Percentiles rank a stretch among this genome's conserved stretches.
These are phyloP conservation scores for Hygrophorus pudorinus DNA, from an alignment of 768 basidiomycete genomes.

Conservation along the genomic window DNA sequence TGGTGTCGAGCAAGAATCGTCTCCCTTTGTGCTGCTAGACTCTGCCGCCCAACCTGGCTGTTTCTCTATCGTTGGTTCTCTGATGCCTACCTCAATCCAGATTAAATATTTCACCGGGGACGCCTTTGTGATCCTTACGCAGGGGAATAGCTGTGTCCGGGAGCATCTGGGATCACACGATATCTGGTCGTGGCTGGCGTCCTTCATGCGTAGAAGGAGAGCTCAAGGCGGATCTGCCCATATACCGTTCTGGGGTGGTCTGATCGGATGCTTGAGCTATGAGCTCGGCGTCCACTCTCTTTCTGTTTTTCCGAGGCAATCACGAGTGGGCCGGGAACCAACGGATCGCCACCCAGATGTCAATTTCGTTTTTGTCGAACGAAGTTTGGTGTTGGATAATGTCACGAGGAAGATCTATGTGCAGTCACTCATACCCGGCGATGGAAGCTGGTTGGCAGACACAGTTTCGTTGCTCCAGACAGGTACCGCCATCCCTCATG, in stretches of 20 bases:
- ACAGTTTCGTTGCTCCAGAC: conserved; percentile 24
- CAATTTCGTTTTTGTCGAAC: conserved; percentile 68
- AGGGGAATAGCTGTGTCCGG: conserved; percentile 21
- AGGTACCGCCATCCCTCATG: conserved; percentile 2
- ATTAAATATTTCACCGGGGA: conserved; percentile 52
- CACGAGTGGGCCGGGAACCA: conserved; percentile 7
- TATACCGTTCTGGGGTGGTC: conserved; percentile 77
- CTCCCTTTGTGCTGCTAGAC: conserved; percentile 65
- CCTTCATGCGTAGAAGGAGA: conserved; percentile 51
- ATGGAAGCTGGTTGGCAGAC: conserved; percentile 49
- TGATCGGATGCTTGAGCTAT: conserved; percentile 71
- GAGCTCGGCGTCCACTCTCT: conserved; percentile 62
- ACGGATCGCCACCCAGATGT: conserved; percentile 51
- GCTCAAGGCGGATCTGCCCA: conserved; percentile 38
- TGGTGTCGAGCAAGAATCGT: conserved; percentile 44
- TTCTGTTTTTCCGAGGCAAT: conserved; percentile 28
- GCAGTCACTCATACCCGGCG: conserved; percentile 54
- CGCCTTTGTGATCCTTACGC: conserved; percentile 32
- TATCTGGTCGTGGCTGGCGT: conserved; percentile 67
- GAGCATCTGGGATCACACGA: conserved; percentile 40
- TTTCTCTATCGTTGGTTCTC: conserved; percentile 60
- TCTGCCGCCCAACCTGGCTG: conserved; percentile 69
- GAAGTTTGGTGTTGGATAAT: conserved; percentile 62
- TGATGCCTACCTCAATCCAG: conserved; percentile 42
- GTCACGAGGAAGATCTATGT: conserved; percentile 40